Evolutionary conservation across 2,329 filamentous ascomycete genomes (phyloP).

Genomic region (Leptodontidium sp.): DNA sequence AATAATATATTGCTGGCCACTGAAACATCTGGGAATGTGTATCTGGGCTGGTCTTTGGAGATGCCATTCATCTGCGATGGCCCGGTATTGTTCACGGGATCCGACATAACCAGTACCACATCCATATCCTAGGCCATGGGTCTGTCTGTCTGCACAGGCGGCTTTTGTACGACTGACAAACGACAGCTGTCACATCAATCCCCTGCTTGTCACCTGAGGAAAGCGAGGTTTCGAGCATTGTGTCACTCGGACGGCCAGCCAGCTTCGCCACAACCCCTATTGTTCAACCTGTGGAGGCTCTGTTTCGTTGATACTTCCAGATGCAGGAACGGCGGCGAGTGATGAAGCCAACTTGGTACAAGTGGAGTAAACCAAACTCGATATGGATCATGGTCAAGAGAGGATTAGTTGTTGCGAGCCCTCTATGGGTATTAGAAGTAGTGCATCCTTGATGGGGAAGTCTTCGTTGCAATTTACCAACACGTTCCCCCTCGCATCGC

Average conservation of each 20-base stretch:
- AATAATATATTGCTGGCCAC: neutral
- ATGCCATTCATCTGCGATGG: slow-evolving; percentile 17
- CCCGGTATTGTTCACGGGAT: slow-evolving; percentile 22
- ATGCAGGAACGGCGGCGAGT: neutral
- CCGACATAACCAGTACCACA: slow-evolving; percentile 16
- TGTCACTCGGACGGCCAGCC: slow-evolving; percentile 14
- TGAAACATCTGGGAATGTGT: slow-evolving; percentile 1
- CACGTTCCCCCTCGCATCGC: neutral
- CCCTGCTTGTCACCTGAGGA: slow-evolving; percentile 30
- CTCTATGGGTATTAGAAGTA: neutral
- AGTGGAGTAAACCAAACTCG: neutral
- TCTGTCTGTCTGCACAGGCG: neutral
- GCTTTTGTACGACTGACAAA: slow-evolving; percentile 21
- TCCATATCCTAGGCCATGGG: slow-evolving; percentile 3
- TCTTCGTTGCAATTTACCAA: neutral
- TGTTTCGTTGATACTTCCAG: slow-evolving; percentile 5
- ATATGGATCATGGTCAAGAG: neutral
- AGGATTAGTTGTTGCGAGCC: neutral
- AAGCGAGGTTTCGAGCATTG: slow-evolving; percentile 31
- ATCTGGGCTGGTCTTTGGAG: neutral
- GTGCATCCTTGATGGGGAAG: neutral
- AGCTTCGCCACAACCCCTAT: slow-evolving; percentile 28
- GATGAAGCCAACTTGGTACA: neutral
- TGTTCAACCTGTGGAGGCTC: neutral
- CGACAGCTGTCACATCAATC: slow-evolving; percentile 32